A percentile compares a stretch with the other conserved stretches of the same genome.
These are phyloP conservation scores for Purshia tridentata DNA, from an alignment of 306 rosid genomes.

Conservation along the genomic window DNA sequence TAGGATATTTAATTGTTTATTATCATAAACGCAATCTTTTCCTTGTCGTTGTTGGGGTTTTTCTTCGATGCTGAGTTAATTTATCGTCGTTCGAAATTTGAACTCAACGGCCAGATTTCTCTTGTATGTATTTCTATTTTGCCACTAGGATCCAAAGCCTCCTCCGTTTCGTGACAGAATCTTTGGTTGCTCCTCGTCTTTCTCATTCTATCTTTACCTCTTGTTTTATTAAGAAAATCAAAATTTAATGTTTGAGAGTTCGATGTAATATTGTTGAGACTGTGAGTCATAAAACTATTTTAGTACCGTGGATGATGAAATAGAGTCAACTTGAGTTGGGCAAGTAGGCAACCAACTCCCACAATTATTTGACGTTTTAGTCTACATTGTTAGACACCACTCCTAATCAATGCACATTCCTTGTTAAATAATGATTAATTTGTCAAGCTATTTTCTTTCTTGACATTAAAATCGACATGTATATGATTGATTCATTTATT, in stretches of 20 bases:
- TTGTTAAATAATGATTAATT: neutral
- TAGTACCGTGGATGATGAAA: neutral
- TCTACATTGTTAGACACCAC: neutral
- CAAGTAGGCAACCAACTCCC: slow-evolving; percentile 21
- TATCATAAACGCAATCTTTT: neutral
- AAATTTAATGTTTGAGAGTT: neutral
- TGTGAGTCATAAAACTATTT: neutral
- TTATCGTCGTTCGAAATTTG: slow-evolving; percentile 12
- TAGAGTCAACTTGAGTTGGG: slow-evolving; percentile 15
- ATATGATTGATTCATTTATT: neutral
- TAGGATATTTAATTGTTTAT: neutral
- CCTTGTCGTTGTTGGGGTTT: neutral
- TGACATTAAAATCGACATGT: neutral
- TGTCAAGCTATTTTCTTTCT: neutral
- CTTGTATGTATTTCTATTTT: neutral
- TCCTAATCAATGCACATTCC: no score
- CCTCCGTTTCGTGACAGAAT: neutral
- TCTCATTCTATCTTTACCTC: neutral
- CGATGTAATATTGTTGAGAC: neutral
- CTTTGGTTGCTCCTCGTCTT: neutral
- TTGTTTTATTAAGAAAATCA: neutral
- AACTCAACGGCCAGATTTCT: slow-evolving; percentile 16
- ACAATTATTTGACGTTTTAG: neutral
- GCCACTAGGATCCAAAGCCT: slow-evolving; percentile 3
- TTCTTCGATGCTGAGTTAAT: neutral